These are phyloP conservation scores for Phytophthora chlamydospora DNA, from an alignment of 352 stramenopile species.

Conservation along the genomic window DNA sequence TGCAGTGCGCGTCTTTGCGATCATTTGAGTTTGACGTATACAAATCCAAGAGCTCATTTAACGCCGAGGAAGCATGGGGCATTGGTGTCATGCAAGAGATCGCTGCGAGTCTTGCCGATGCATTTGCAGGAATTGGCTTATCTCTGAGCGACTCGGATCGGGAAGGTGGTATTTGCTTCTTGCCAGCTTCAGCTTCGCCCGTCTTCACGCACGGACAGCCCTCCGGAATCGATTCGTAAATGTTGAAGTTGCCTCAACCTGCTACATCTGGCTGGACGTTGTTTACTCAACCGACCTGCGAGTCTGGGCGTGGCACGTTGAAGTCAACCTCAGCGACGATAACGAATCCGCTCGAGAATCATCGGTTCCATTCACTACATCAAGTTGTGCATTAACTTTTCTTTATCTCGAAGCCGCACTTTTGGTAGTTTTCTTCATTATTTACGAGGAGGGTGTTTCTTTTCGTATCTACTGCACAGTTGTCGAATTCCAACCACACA, in stretches of 20 bases:
- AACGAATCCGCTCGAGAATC: constrained; percentile 14
- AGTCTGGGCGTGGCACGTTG: constrained; percentile 14
- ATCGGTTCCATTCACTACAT: neutral
- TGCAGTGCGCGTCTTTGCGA: constrained; percentile 5
- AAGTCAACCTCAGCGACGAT: constrained; percentile 5
- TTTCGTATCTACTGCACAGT: too few relatives aligned
- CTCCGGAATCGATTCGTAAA: constrained; percentile 13
- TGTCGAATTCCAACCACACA: too few relatives aligned
- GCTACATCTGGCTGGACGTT: constrained; percentile 9
- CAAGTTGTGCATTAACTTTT: neutral
- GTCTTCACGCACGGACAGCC: neutral
- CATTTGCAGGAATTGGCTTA: too few relatives aligned
- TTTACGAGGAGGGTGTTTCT: too few relatives aligned
- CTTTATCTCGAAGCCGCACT: too few relatives aligned
- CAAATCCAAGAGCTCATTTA: constrained; percentile 3
- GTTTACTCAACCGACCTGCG: constrained; percentile 26
- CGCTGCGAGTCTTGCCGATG: neutral
- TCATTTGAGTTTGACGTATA: constrained; percentile 20
- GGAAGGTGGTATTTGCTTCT: neutral
- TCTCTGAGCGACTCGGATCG: too few relatives aligned
- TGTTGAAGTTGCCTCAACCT: constrained; percentile 18
- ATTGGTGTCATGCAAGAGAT: neutral
- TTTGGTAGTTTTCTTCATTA: too few relatives aligned
- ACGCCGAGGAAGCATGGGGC: neutral
- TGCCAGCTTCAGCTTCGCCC: constrained; percentile 10